Base-by-base conservation (phyloP, 768 basidiomycete species). In the Boletus coccyginus region DNA sequence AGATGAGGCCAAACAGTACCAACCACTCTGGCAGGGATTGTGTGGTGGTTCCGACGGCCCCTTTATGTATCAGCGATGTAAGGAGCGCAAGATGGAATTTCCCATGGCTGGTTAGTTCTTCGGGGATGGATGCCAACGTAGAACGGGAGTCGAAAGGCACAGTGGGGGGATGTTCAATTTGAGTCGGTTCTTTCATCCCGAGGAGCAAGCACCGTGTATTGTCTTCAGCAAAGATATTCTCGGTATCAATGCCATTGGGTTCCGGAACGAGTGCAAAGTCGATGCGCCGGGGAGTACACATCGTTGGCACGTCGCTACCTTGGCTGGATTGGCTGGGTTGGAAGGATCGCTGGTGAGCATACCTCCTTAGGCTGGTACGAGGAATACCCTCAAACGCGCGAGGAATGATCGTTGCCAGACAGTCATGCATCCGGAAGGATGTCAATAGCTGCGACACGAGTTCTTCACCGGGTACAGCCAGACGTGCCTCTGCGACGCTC, bases 11-110 rank as follows among this genome's bases (percentile, higher is more conserved):
- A 33, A 70, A 68, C 11, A 66, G 45, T 0, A 69, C 49, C 27
- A 69, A 42, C 69, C 68, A 66, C 44, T 70, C 66, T 14, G 68
- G 68, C 48, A 64, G 59, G 43, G 53, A 19, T 42, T 33, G 32
- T 1, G 45, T 29, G 40, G 27, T 39, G 14, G 41, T 4, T 24
- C 27, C 43, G 43, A 24, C 17, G 8, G 33, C 4, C 8, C 10
- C 40, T 44, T 35, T 36, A 7, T 50, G 46, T n/a, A 57, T 51
- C 44, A 50, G 41, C 40, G 48, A 46, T 6, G 52, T 35, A 41
- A 70, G 61, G 42, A n/a, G 47, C 24, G 55, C 35, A 24, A 64
- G 62, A 45, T 68, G 55, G 40, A 21, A 16, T 21, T 40, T 54
- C 7, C 40, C 61, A 16, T 50, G 50, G 17, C 14, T 19, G 32